Conservation (phyloP, 176 grass and related monocot genomes). For the Carex pumila region DNA sequence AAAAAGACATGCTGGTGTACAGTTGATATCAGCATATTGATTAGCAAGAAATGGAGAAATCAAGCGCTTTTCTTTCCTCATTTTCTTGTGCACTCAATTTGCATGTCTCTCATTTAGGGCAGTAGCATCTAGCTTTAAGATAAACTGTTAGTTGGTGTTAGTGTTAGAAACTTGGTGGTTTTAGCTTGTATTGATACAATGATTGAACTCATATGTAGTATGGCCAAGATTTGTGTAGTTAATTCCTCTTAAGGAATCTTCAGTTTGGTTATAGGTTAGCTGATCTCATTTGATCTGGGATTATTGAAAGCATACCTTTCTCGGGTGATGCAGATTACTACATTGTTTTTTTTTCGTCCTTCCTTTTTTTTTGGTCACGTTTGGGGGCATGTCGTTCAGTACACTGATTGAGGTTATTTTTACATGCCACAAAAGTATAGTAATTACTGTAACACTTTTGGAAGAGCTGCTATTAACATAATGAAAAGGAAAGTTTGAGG, state of each 20-base stretch:
- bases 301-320: background rate
- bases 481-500: background rate
- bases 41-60: constrained; percentile 17
- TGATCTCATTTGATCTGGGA: background rate
- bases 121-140: constrained; percentile 5
- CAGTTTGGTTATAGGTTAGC: background rate
- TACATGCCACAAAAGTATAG: background rate
- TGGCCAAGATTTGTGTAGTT: background rate
- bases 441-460: background rate
- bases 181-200: background rate
- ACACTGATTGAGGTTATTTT: background rate
- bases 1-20: constrained; percentile 6
- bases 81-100: constrained; percentile 15
- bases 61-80: background rate
- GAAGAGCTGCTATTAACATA: background rate
- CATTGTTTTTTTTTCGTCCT: background rate
- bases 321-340: background rate
- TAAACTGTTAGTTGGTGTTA: background rate
- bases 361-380: background rate
- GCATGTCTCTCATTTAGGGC: constrained; percentile 2
- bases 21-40: constrained; percentile 11
- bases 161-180: background rate
- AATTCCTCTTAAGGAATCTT: background rate
- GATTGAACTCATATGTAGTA: constrained; percentile 1
- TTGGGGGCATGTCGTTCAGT: background rate